Percentiles rank a stretch among this genome's conserved stretches.
These are phyloP conservation scores for Bidens hawaiensis DNA, from an alignment of 140 eudicot species.

Conservation along the genomic window DNA sequence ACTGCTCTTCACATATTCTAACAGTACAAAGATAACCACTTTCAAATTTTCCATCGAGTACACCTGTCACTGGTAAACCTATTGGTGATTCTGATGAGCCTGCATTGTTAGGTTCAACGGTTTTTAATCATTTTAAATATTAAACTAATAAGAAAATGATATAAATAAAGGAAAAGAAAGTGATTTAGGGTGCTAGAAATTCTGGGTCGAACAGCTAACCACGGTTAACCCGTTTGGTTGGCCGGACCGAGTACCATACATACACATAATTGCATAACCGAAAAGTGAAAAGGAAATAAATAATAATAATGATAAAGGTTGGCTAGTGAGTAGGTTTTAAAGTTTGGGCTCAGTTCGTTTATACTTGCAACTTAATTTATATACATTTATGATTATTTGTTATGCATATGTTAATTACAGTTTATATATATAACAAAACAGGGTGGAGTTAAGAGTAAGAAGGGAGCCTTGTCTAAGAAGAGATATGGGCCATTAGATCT, in stretches of 20 bases:
- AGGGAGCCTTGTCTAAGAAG: no score
- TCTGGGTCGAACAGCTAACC: no score
- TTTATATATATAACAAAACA: no score
- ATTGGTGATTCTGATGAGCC: slow-evolving; percentile 37
- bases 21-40: slow-evolving; percentile 89
- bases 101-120: slow-evolving; percentile 20
- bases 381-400: no score
- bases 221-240: no score
- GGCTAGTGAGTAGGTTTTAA: no score
- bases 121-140: background rate
- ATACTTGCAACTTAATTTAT: no score
- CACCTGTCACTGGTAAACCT: slow-evolving; percentile 58
- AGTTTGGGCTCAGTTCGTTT: no score
- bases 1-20: slow-evolving; percentile 56
- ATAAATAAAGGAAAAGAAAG: background rate
- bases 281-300: background rate
- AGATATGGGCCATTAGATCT: no score
- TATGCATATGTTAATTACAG: no score
- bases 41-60: slow-evolving; percentile 85
- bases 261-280: background rate
- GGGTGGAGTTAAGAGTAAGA: no score
- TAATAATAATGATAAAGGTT: no score
- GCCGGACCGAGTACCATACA: background rate
- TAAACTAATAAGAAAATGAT: background rate
- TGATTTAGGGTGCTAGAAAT: background rate